Percentiles rank a stretch among this genome's conserved stretches.
phyloP scores from a whole-genome alignment of 306 rosid species.

The Lotus japonicus region DNA sequence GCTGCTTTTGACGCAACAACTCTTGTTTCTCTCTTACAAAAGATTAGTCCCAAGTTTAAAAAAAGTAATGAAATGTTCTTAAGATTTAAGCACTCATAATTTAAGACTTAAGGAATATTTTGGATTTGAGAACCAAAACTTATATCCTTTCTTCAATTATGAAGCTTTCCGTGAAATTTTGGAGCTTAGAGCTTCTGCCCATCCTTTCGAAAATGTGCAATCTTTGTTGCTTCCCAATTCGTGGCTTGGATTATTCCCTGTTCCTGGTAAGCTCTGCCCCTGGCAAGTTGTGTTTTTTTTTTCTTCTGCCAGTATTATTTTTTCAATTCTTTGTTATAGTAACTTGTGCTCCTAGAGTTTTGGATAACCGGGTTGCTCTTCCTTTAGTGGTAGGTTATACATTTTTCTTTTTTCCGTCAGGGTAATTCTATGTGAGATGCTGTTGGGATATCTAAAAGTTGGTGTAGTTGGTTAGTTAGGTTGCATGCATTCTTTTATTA shows the following conservation, averaged over 20 bases:
- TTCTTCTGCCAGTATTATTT: neutral
- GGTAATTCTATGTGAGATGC: neutral
- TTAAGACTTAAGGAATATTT: neutral
- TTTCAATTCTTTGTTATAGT: neutral
- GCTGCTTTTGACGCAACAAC: constrained; percentile 58
- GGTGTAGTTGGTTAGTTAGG: neutral
- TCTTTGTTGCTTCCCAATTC: constrained; percentile 68
- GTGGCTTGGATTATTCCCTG: constrained; percentile 73
- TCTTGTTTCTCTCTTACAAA: constrained; percentile 66
- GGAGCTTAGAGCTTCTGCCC: constrained; percentile 68
- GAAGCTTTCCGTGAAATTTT: constrained; percentile 73
- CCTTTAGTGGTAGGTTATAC: neutral
- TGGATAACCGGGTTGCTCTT: neutral
- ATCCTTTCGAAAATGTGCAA: constrained; percentile 78
- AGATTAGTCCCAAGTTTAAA: constrained; percentile 68
- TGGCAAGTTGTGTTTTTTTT: neutral
- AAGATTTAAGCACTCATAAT: neutral
- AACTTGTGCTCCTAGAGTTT: neutral
- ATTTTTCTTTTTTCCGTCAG: neutral
- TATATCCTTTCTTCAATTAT: constrained; percentile 9
- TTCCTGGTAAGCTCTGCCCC: constrained; percentile 55
- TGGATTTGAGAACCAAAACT: neutral
- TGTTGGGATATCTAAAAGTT: neutral
- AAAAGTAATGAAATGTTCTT: constrained; percentile 37
- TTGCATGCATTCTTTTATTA: neutral